Conservation (phyloP, 2,329 filamentous ascomycete species). For the Xylaria sp. region DNA sequence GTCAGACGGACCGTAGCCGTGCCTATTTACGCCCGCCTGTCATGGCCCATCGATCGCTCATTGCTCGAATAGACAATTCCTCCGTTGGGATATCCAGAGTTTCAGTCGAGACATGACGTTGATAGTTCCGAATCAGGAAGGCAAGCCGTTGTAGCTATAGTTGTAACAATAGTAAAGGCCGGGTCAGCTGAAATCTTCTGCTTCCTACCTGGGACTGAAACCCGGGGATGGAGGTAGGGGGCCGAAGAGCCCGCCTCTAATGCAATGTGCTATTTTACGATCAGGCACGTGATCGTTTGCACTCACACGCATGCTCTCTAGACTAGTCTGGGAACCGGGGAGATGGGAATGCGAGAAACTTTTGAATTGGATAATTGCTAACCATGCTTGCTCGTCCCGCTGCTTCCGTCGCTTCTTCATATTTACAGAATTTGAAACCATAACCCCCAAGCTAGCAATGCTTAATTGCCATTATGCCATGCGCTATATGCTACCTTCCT, state of each 20-base stretch:
- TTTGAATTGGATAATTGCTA: conserved; percentile 8
- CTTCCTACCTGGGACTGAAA: conserved; percentile 6
- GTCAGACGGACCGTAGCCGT: no score
- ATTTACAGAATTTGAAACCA: neutral
- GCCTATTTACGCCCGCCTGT: neutral
- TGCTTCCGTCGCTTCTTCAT: neutral
- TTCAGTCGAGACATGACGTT: neutral
- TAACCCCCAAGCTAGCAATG: conserved; percentile 7
- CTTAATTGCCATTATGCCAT: neutral
- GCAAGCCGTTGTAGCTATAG: neutral
- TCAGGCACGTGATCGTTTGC: conserved; percentile 8
- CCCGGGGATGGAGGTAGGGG: neutral
- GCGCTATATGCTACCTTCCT: conserved; percentile 31
- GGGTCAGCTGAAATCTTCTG: conserved; percentile 10
- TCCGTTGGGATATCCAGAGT: neutral
- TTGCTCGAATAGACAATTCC: neutral
- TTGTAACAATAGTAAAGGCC: neutral
- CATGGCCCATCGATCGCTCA: neutral
- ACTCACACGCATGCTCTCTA: neutral
- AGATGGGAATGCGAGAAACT: neutral
- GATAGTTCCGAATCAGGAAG: conserved; percentile 17
- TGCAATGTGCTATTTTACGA: neutral
- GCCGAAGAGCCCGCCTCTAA: conserved; percentile 5
- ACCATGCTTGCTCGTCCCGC: neutral
- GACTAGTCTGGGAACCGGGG: neutral